Evolutionary conservation across 2,329 filamentous ascomycete species (phyloP), one percentile per base, ranked within the genome.

Genomic region (Xylaria polymorpha): DNA sequence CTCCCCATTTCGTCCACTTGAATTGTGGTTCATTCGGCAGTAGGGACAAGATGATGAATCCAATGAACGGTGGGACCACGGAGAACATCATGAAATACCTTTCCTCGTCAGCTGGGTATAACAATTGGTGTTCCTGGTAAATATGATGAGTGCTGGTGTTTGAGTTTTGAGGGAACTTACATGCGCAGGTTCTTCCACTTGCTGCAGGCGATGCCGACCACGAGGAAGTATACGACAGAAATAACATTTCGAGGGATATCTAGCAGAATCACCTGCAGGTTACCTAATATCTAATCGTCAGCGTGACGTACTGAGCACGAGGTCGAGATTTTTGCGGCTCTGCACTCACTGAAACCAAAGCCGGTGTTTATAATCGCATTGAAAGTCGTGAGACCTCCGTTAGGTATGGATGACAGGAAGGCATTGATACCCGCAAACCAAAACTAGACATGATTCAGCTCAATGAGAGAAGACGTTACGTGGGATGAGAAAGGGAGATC

Each of bases 41-140:
- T 10, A 78, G 73, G 2, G 80, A 75, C 76, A 82, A 78, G 48
- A 81, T 64, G 25, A 81, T 72, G 64, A 81, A 81, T 0, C 80
- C 80, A 4, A 75, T 74, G 14, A 81, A 77, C 0, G 80, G 79
- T 0, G 79, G 78, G 4, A 81, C 62, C 1, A 78, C 74, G 0
- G 79, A 80, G 18, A 77, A 75, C 58, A 78, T 80, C 80, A 81
- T 81, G 63, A 81, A 80, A 69, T 77, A 80, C 73, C 77, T 78
- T 55, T n/a, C 3, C 7, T 39, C 10, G 10, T 43, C 55, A n/a
- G 41, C 20, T 48, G 12, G 15, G 8, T 6, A 9, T 37, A 2
- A 3, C 18, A 1, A 14, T 10, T 14, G 22, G 5, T 20, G 7
- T 37, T 37, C 2, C 8, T 32, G n/a, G 4, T 29, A 29, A 29